Evolutionary conservation across 305 asterid genomes (phyloP).

Genomic region (Solanum hybrid): DNA sequence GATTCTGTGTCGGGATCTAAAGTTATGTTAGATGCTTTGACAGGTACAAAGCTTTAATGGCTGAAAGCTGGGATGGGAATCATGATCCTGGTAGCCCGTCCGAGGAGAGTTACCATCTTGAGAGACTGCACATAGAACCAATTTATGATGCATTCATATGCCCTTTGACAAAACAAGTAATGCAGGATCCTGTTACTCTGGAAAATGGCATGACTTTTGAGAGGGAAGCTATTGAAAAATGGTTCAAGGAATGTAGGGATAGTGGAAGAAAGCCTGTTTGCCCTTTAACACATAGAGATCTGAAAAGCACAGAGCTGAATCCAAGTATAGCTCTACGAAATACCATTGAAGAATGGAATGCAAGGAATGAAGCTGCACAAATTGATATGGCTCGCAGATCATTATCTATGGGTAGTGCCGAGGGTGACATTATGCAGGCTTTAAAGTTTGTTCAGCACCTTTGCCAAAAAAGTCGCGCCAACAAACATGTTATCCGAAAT

Average conservation of each 20-base stretch:
- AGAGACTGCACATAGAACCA: constrained; percentile 66
- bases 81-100: constrained; percentile 55
- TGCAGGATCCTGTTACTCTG: constrained; percentile 81
- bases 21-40: background rate
- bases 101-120: constrained; percentile 74
- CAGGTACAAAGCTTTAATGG: constrained; percentile 51
- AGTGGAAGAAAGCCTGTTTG: constrained; percentile 58
- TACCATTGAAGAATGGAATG: constrained; percentile 94
- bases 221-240: constrained; percentile 84
- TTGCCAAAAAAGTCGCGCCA: constrained; percentile 48
- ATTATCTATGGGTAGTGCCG: constrained; percentile 43
- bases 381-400: constrained; percentile 79
- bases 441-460: constrained; percentile 58
- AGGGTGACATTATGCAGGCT: constrained; percentile 54
- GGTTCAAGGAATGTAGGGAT: constrained; percentile 71
- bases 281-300: constrained; percentile 67
- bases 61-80: constrained; percentile 65
- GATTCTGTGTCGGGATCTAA: constrained; percentile 11
- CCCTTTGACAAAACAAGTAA: constrained; percentile 84
- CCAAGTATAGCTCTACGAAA: constrained; percentile 80
- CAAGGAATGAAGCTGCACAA: constrained; percentile 89
- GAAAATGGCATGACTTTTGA: constrained; percentile 91
- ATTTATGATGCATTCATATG: constrained; percentile 85
- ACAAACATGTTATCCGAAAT: constrained; percentile 60
- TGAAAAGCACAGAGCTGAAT: constrained; percentile 65